A percentile compares a stretch with the other conserved stretches of the same genome.
These are phyloP conservation scores for Aspergillus sp. DNA, from an alignment of 2,329 filamentous ascomycete genomes.

Conservation along the genomic window DNA sequence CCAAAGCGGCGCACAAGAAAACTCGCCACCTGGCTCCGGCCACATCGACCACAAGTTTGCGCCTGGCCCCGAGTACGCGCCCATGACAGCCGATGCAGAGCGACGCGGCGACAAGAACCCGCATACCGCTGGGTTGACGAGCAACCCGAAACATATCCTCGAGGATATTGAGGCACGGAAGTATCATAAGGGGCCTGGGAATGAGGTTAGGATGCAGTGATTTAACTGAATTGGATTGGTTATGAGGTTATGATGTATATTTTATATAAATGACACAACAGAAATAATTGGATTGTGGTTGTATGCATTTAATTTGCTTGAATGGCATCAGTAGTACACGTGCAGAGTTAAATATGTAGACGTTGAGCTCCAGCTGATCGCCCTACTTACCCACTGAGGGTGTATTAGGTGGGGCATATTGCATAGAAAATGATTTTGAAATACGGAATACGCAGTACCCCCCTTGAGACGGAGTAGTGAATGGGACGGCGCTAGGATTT, in stretches of 20 bases:
- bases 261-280: not conserved
- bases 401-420: too few relatives aligned
- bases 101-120: not conserved
- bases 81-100: not conserved
- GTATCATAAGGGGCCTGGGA: constrained; percentile 21
- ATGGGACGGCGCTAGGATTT: not conserved
- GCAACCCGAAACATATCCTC: constrained; percentile 44
- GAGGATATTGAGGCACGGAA: constrained; percentile 40
- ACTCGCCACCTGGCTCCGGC: constrained; percentile 22
- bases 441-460: not conserved
- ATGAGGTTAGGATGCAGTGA: not conserved
- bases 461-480: too few relatives aligned
- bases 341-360: too few relatives aligned
- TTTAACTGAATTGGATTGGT: not conserved
- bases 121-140: constrained; percentile 29
- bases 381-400: not conserved
- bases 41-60: constrained; percentile 13
- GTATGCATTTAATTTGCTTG: not conserved
- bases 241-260: not conserved
- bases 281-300: not conserved
- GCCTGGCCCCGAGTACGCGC: constrained; percentile 27
- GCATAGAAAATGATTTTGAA: not conserved
- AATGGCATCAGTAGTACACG: not conserved
- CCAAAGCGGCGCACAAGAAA: constrained; percentile 65
- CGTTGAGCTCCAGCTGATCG: not conserved